A percentile compares a stretch with the other conserved stretches of the same genome.
Evolutionary conservation across 306 rosid species (phyloP).

Genomic region (Glycine soja): DNA sequence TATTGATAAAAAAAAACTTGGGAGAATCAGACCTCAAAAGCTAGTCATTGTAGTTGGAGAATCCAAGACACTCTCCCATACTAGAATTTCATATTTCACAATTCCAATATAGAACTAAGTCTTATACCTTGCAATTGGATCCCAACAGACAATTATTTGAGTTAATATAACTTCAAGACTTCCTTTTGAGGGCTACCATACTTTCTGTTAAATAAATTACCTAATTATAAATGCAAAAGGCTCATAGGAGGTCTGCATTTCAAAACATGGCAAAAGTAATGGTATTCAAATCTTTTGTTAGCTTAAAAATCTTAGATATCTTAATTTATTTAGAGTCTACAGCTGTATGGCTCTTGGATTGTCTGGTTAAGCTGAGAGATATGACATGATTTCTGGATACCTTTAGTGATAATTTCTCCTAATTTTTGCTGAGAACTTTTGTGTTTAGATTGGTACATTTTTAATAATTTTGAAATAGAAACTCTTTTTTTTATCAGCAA

Average conservation of each 20-base stretch:
- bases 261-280: neutral
- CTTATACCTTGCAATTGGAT: neutral
- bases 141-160: no score
- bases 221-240: neutral
- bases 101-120: neutral
- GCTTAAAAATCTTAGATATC: conserved; percentile 9
- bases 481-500: no score
- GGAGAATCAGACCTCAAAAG: neutral
- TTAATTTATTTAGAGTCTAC: neutral
- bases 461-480: conserved; percentile 1
- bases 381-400: neutral
- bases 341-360: conserved; percentile 4
- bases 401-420: neutral
- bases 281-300: conserved; percentile 24
- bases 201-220: neutral
- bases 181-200: conserved; percentile 12
- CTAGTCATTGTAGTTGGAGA: neutral
- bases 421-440: neutral
- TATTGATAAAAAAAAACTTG: neutral
- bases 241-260: neutral
- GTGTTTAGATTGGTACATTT: conserved; percentile 1
- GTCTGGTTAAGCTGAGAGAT: neutral
- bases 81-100: no score
- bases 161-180: neutral
- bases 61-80: neutral